These are phyloP conservation scores for Pythium pyrilobum DNA, from an alignment of 352 stramenopile genomes.

Conservation along the genomic window DNA sequence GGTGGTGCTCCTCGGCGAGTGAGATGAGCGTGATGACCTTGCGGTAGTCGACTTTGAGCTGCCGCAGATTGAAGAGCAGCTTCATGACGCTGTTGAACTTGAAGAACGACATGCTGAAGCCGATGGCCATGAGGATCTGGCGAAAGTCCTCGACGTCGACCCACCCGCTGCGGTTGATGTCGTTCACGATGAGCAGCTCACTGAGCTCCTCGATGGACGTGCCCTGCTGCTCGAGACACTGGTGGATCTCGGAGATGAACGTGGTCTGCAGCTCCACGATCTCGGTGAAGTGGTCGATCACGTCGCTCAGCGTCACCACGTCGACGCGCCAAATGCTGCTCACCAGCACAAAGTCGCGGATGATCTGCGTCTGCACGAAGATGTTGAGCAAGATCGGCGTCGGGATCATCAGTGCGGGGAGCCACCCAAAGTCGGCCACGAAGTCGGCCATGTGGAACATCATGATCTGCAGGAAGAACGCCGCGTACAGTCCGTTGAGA, in stretches of 20 bases:
- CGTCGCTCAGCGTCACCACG: slow-evolving; percentile 8
- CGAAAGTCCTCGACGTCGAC: slow-evolving; percentile 19
- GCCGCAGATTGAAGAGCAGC: slow-evolving; percentile 14
- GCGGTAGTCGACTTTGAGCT: slow-evolving; percentile 21
- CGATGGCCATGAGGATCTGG: slow-evolving; percentile 10
- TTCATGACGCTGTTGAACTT: slow-evolving; percentile 19
- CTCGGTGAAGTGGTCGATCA: slow-evolving; percentile 16
- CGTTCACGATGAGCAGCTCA: not conserved
- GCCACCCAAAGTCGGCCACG: not conserved
- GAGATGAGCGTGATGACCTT: slow-evolving; percentile 20
- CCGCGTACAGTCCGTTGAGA: slow-evolving; percentile 16
- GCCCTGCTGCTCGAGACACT: slow-evolving; percentile 1
- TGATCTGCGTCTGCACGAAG: slow-evolving; percentile 12
- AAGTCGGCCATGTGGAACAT: slow-evolving; percentile 17
- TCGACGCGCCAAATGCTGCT: slow-evolving; percentile 19
- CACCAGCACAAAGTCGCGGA: slow-evolving; percentile 14
- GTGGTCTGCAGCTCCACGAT: slow-evolving; percentile 9
- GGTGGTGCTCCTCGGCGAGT: slow-evolving; percentile 10
- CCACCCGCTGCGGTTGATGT: not conserved
- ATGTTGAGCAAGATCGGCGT: slow-evolving; percentile 13
- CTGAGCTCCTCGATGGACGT: slow-evolving; percentile 1
- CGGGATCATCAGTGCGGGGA: slow-evolving; percentile 7
- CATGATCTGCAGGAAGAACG: slow-evolving; percentile 18
- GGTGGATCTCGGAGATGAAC: slow-evolving; percentile 6
- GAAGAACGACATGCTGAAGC: slow-evolving; percentile 19